phyloP scores from a whole-genome alignment of 805 yeast genomes.

The Nakazawaea peltata region DNA sequence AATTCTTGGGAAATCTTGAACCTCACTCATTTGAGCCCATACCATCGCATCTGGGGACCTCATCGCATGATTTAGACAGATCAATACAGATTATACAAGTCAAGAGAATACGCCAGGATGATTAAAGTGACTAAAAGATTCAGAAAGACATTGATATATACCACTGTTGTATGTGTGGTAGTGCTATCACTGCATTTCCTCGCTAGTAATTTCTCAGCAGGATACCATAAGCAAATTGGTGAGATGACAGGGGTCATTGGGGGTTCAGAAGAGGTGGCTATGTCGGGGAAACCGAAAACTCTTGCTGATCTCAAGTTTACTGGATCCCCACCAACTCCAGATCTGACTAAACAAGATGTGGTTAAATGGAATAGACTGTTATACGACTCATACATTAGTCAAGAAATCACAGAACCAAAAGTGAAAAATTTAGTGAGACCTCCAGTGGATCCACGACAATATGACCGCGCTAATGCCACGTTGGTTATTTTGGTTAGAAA shows the following conservation, averaged over 20 bases:
- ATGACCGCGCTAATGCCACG: slow-evolving; percentile 52
- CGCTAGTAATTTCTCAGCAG: slow-evolving; percentile 1
- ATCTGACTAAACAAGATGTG: slow-evolving; percentile 1
- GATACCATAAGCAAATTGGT: slow-evolving; percentile 1
- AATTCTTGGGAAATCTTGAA: too few species aligned
- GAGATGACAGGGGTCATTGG: not conserved
- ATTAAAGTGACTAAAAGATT: too few species aligned
- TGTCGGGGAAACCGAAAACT: too few species aligned
- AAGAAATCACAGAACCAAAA: slow-evolving; percentile 38
- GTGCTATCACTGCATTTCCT: too few species aligned
- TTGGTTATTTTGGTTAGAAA: slow-evolving; percentile 58
- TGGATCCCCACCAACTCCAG: not conserved
- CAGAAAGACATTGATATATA: too few species aligned
- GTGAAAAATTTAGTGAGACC: slow-evolving; percentile 25
- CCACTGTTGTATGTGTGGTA: too few species aligned
- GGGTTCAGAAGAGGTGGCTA: too few species aligned
- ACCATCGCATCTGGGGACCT: too few species aligned
- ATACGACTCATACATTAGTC: not conserved
- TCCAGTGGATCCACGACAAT: slow-evolving; percentile 10
- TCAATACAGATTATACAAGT: too few species aligned
- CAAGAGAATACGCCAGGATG: too few species aligned
- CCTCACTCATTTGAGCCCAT: too few species aligned
- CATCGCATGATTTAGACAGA: too few species aligned
- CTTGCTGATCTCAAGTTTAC: slow-evolving; percentile 38
- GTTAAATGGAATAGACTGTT: slow-evolving; percentile 3